Percentiles rank a stretch among this genome's conserved stretches.
Conservation (phyloP, 768 basidiomycete species). For the Phylloporus sp. region DNA sequence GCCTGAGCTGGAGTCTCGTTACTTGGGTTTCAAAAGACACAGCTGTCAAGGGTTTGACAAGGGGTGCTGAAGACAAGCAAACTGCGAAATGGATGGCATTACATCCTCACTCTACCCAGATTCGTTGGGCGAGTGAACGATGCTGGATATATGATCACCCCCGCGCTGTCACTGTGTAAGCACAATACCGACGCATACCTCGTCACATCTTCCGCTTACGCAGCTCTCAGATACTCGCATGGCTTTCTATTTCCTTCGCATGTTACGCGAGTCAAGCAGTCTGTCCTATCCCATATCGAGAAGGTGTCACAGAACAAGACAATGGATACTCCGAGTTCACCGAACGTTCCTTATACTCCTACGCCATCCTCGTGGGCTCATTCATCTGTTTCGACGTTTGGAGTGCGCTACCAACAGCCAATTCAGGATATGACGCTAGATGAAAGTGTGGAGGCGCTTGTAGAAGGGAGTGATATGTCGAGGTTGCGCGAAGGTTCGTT, state of each 20-base stretch:
- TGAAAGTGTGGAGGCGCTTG: constrained; percentile 84
- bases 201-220: constrained; percentile 2
- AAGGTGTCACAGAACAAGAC: constrained; percentile 36
- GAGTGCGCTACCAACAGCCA: constrained; percentile 68
- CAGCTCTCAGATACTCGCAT: constrained; percentile 76
- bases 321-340: constrained; percentile 22
- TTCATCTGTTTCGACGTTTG: constrained; percentile 86
- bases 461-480: constrained; percentile 89
- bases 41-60: constrained; percentile 56
- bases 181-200: constrained; percentile 11
- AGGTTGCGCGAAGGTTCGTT: constrained; percentile 55
- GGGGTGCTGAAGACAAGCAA: constrained; percentile 91
- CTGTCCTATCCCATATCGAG: constrained; percentile 50
- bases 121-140: constrained; percentile 87
- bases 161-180: constrained; percentile 86
- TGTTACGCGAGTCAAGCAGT: constrained; percentile 59
- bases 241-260: constrained; percentile 94
- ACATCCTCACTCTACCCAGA: constrained; percentile 71
- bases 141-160: constrained; percentile 99
- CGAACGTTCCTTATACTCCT: constrained; percentile 26
- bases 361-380: constrained; percentile 63
- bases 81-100: constrained; percentile 87
- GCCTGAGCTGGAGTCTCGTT: constrained; percentile 82
- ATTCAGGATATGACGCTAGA: constrained; percentile 54
- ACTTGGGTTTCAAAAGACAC: constrained; percentile 81